Evolutionary conservation across 148 eudicot genomes (phyloP).

Genomic region (Persicaria maculosa): DNA sequence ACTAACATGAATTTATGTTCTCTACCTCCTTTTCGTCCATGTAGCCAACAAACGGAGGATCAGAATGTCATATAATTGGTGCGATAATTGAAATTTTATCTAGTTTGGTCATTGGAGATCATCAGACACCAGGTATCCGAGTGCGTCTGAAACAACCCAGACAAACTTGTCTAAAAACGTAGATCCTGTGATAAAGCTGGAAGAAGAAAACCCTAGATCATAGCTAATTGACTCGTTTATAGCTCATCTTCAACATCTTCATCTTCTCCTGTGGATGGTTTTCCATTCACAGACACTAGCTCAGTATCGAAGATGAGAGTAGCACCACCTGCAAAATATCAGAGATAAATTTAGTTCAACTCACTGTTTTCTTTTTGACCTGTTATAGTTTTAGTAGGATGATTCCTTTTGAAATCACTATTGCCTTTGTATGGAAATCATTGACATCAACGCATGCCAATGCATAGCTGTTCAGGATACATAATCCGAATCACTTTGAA

Average conservation of each 20-base stretch:
- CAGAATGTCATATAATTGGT: too few relatives aligned
- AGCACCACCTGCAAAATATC: slow-evolving; percentile 64
- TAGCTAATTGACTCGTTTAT: background rate
- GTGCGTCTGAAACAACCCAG: background rate
- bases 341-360: background rate
- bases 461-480: background rate
- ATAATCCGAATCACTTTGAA: background rate
- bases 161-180: background rate
- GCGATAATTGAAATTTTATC: background rate
- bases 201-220: background rate
- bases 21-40: too few relatives aligned
- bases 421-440: too few relatives aligned
- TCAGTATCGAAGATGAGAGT: slow-evolving; percentile 87
- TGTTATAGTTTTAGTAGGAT: background rate
- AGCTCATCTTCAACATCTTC: slow-evolving; percentile 19
- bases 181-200: background rate
- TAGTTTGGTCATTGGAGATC: background rate
- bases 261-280: slow-evolving; percentile 27
- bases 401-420: too few relatives aligned
- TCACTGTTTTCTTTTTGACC: background rate
- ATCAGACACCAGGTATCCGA: background rate
- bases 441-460: background rate
- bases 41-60: too few relatives aligned
- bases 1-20: too few relatives aligned
- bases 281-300: slow-evolving; percentile 71